These are phyloP conservation scores for Rhodotorula sp. DNA, from an alignment of 1,284 basidiomycete species.

Conservation along the genomic window DNA sequence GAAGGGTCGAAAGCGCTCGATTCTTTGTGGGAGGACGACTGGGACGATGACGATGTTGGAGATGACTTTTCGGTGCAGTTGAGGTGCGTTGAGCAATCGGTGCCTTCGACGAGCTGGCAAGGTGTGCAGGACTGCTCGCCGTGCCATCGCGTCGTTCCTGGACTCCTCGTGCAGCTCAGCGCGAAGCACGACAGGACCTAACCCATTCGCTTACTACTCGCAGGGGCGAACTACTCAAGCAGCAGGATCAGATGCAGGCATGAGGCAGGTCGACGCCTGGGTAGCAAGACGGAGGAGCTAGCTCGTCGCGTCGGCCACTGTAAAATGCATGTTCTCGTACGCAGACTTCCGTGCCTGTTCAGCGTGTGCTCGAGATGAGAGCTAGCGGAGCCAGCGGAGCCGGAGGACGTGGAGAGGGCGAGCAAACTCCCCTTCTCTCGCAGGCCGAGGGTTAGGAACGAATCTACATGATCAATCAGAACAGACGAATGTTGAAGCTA, in stretches of 20 bases:
- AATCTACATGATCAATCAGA: too few relatives aligned
- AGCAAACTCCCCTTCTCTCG: too few relatives aligned
- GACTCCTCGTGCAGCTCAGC: too few relatives aligned
- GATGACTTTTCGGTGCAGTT: conserved; percentile 95
- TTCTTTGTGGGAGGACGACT: conserved; percentile 98
- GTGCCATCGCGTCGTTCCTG: background rate
- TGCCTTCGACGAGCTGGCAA: conserved; percentile 13
- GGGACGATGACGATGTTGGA: conserved; percentile 98
- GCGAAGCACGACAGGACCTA: background rate
- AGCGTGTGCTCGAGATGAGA: too few relatives aligned
- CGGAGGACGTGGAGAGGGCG: too few relatives aligned
- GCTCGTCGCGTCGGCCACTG: too few relatives aligned
- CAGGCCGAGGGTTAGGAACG: too few relatives aligned
- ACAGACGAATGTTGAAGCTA: too few relatives aligned
- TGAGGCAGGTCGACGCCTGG: background rate
- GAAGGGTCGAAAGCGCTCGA: conserved; percentile 36
- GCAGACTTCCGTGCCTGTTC: too few relatives aligned
- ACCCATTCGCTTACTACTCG: background rate
- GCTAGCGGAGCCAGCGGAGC: too few relatives aligned
- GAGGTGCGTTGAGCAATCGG: conserved; percentile 59
- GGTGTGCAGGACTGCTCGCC: background rate
- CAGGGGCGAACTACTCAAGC: conserved; percentile 38
- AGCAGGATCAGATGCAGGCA: conserved; percentile 37
- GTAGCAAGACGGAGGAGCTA: too few relatives aligned
- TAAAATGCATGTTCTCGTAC: too few relatives aligned